Base-by-base conservation (phyloP, 805 yeast genomes). In the Maudiozyma turicensis region DNA sequence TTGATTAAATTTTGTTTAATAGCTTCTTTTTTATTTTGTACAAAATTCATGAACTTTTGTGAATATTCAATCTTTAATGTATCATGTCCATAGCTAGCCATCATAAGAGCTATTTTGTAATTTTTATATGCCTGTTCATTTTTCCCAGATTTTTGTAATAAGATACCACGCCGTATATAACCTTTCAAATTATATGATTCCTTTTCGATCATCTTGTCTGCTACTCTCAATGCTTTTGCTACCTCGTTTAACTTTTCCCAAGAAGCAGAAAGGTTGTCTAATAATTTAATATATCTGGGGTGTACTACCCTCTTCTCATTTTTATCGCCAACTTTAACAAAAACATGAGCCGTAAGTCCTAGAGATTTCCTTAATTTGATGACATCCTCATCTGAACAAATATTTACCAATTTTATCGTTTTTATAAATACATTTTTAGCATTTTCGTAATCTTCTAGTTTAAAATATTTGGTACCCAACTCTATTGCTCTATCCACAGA, bases 151-250 rank as follows among this genome's bases (percentile, higher is more conserved):
- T 50, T 54, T 45, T 59, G 63, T 26, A 61, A 49, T 8, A 61
- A 20, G 43, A 57, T 64, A 15, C 64, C 65, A 26, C 56, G 45
- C 43, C 66, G 50, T 9, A 64, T 49, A 44, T 61, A 64, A 30
- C 65, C 53, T 48, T 54, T 60, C 29, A 60, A 41, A 43, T 63
- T 60, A 38, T 50, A 59, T 8, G 67, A 61, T 37, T 60, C 67
- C 2, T 48, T 48, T 15, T 50, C 45, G n/a, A 58, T 48, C 57
- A 58, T 56, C 37, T 49, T 57, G 29, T 52, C 52, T 3, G 59
- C 52, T 37, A 54, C 57, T 34, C 48, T 50, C 32, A 58, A 37
- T 1, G 66, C 65, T 28, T 53, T 58, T 5, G 51, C 50, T 10
- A 57, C 28, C 29, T 61, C 58, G 11, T 57, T 56, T 29, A 61